A percentile compares a stretch with the other conserved stretches of the same genome.
Conservation (phyloP, 2,329 filamentous ascomycete species). For the Phoma sp. region DNA sequence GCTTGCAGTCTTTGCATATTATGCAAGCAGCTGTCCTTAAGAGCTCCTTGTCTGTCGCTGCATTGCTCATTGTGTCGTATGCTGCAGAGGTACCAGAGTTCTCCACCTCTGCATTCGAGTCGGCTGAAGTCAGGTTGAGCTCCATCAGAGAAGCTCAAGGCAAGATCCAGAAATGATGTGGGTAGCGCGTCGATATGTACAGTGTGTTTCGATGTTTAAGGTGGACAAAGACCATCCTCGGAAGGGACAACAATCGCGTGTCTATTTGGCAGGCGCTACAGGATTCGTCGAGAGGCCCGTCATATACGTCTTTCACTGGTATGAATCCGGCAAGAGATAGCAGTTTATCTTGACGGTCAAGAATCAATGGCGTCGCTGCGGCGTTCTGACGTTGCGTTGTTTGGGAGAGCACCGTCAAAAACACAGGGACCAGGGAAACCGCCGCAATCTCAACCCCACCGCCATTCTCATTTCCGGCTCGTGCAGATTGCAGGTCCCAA, state of each 20-base stretch:
- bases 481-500: neutral
- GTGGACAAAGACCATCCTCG: neutral
- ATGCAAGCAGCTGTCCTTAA: neutral
- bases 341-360: neutral
- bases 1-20: slow-evolving; percentile 9
- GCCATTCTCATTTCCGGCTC: neutral
- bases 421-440: neutral
- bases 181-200: neutral
- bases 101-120: neutral
- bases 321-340: no score
- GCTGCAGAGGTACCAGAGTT: neutral
- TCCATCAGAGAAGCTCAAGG: neutral
- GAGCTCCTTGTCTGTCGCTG: neutral
- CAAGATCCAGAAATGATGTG: neutral
- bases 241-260: no score
- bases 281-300: no score
- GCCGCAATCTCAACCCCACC: neutral
- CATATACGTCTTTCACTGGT: no score
- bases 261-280: no score
- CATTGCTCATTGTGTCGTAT: neutral
- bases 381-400: slow-evolving; percentile 4
- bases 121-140: neutral
- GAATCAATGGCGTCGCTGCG: neutral
- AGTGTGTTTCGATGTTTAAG: neutral
- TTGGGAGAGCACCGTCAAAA: neutral